Base-by-base conservation (phyloP, 2,329 filamentous ascomycete species). In the Colletotrichum chrysophilum region DNA sequence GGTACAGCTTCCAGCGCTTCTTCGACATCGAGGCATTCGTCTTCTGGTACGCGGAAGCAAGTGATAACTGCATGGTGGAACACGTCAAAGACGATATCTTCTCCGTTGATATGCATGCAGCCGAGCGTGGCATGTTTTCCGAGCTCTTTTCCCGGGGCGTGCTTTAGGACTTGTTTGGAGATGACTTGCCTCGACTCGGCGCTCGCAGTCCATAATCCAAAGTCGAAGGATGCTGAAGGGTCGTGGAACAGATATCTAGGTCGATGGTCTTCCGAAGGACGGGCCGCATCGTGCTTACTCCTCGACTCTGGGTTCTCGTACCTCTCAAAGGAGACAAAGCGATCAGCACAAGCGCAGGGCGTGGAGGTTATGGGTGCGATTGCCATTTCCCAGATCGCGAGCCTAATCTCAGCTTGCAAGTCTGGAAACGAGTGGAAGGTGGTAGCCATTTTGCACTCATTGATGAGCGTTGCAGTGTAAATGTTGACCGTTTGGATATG, bases 211-310 rank as follows among this genome's bases (percentile, higher is more conserved):
- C 38, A 48, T 48, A 48, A n/a, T 48, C 38, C 38, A n/a, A 48
- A 48, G 38, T 48, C 18, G 38, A 48, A n/a, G 18, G 1, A 48
- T n/a, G 1, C 5, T 48, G 38, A n/a, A 12, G 36, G 0, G 16
- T 48, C 38, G 38, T 0, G 18, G 1, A 18, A 48, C 9, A 48
- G 18, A 2, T 12, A n/a, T 12, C 18, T 0, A 48, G 38, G 0
- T n/a, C 18, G 38, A 12, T n/a, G 18, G 38, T 48, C 38, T 48
- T 48, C 38, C 18, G 9, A n/a, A 1, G 18, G 38, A 6, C 38
- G 0, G 18, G 38, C 18, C 38, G 18, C 38, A n/a, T 48, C 18
- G 0, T 48, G 1, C 38, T 48, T 16, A 28, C 13, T 24, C 1
- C 2, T 56, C 2, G 52, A 26, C 38, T 48, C 38, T 3, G 18